Evolutionary conservation across 192 early-diverging fungal species (phyloP).

Genomic region (Paraglomus brasilianum): DNA sequence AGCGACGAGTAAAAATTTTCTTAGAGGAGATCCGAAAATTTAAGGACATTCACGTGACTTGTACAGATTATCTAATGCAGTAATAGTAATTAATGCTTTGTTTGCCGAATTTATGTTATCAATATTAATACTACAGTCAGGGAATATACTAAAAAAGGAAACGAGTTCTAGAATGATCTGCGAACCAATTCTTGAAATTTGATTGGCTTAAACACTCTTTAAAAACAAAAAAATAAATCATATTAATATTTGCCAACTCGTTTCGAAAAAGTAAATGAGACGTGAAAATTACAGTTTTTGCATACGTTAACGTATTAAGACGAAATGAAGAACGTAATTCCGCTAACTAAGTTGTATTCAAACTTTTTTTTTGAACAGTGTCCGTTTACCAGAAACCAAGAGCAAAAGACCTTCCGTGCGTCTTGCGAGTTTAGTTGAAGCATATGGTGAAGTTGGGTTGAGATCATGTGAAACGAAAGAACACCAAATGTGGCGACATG

Average conservation of each 20-base stretch:
- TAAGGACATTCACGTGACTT: too few species aligned
- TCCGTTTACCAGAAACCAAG: slow-evolving; percentile 3
- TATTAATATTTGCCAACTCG: too few species aligned
- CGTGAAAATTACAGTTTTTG: not conserved
- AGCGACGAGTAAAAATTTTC: too few species aligned
- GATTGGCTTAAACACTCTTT: too few species aligned
- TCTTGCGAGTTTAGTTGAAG: not conserved
- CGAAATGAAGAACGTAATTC: not conserved
- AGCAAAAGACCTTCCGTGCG: not conserved
- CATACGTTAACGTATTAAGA: not conserved
- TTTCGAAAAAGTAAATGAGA: slow-evolving; percentile 17
- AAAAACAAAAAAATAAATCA: too few species aligned
- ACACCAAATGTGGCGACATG: slow-evolving; percentile 14
- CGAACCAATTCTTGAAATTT: not conserved
- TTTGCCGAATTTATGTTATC: too few species aligned
- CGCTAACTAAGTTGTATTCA: not conserved
- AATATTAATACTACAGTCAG: slow-evolving; percentile 12
- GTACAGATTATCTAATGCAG: too few species aligned
- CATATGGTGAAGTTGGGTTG: not conserved
- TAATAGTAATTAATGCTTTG: too few species aligned
- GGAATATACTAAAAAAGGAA: slow-evolving; percentile 13
- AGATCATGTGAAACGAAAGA: slow-evolving; percentile 20
- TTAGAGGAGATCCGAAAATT: too few species aligned
- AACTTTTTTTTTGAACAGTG: not conserved
- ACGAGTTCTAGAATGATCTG: not conserved